Conservation (phyloP, 352 stramenopile species). For the Pythium insidiosum region DNA sequence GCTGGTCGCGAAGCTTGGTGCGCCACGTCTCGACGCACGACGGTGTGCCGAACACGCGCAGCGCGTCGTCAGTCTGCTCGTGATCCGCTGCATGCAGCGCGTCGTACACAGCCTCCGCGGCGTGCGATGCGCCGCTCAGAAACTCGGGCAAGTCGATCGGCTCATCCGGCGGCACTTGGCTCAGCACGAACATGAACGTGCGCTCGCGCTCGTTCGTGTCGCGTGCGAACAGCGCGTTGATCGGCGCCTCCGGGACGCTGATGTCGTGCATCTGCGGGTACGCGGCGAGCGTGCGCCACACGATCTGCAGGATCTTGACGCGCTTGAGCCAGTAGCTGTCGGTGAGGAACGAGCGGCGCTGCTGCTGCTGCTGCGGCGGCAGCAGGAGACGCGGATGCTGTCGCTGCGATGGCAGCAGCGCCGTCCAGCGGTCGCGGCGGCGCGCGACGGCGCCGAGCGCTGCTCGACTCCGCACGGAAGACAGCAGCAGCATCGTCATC, state of each 20-base stretch:
- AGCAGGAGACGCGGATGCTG: no score
- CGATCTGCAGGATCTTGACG: slow-evolving; percentile 33
- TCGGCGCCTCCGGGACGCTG: slow-evolving; percentile 16
- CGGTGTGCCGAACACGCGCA: slow-evolving; percentile 15
- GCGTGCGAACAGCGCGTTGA: slow-evolving; percentile 20
- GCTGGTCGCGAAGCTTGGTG: slow-evolving; percentile 12
- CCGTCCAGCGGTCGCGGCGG: no score
- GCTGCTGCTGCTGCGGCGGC: no score
- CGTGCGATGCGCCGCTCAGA: slow-evolving; percentile 23
- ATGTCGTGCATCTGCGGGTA: slow-evolving; percentile 31
- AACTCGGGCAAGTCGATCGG: slow-evolving; percentile 33
- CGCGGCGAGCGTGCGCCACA: slow-evolving; percentile 21
- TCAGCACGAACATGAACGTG: slow-evolving; percentile 38
- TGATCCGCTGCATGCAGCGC: slow-evolving; percentile 17
- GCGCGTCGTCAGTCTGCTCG: not conserved
- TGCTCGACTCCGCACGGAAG: no score
- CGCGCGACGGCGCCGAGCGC: no score
- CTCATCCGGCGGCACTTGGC: slow-evolving; percentile 27
- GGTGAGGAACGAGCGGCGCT: slow-evolving; percentile 4
- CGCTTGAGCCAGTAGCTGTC: slow-evolving; percentile 11
- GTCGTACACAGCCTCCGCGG: slow-evolving; percentile 15
- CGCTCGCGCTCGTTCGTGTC: slow-evolving; percentile 22
- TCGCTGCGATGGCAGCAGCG: no score
- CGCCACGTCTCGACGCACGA: slow-evolving; percentile 18
- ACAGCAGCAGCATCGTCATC: no score